Base-by-base conservation (phyloP, 208 protist species). In the Trypanosomatidae sp. region DNA sequence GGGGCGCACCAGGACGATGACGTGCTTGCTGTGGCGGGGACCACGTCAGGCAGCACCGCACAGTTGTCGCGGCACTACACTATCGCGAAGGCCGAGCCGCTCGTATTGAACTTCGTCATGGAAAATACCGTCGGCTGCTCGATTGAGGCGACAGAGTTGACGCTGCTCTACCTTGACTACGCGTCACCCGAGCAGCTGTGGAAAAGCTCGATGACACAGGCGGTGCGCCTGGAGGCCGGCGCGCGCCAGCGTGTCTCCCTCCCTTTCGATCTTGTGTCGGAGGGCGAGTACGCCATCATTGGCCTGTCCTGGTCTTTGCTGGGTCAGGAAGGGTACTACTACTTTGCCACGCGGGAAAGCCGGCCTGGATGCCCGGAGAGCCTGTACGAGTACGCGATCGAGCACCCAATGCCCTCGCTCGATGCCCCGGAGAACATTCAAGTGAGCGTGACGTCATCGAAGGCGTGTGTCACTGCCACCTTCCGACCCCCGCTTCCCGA, bases 311-410 rank as follows among this genome's bases (percentile, higher is more conserved):
- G 91, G 89, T 69, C 59, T 19, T 64, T 95, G 39, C 43, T 84
- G 55, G 83, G 78, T 5, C 79, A 89, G 62, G 80, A 89, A 43
- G 91, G 91, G 8, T 93, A 95, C 74, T 92, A 93, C 80, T 95
- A 95, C 87, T 94, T 96, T 66, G 80, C 84, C 55, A 92, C 91
- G 13, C 66, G 69, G 8, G 83, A 85, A 52, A 84, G 75, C 67
- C 80, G 81, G 28, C 69, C 78, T 6, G 80, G 81, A 13, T 82
- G 70, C 60, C 76, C 73, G 41, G 79, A 89, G 59, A 86, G 83
- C 55, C 50, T 88, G 33, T 88, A 88, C 52, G 86, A 93, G 80
- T 90, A 94, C 79, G 91, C 91, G 9, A 83, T 96, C 9, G 79
- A 85, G 50, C 81, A 92, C 82, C 85, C 88, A 39, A 76, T 77